Conservation (phyloP, 1,284 basidiomycete species). For the Ganoderma meredithae region DNA sequence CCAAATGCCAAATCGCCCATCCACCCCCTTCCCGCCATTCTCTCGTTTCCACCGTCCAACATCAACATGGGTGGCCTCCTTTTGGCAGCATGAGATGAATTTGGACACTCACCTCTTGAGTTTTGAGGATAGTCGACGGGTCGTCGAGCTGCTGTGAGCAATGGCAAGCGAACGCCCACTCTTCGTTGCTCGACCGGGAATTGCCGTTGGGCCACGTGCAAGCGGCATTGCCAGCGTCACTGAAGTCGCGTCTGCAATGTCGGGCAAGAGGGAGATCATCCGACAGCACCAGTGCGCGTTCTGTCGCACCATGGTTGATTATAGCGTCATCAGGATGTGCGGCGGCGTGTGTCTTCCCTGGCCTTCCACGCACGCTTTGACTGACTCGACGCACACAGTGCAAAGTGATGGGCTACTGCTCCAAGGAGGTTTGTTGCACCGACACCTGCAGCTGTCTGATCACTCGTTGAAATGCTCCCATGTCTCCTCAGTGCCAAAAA, state of each 20-base stretch:
- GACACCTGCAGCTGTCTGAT: too few relatives aligned
- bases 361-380: not conserved
- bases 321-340: conserved; percentile 27
- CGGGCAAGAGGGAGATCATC: conserved; percentile 13
- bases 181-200: conserved; percentile 17
- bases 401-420: conserved; percentile 30
- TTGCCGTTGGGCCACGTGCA: conserved; percentile 15
- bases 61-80: conserved; percentile 24
- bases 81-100: conserved; percentile 20
- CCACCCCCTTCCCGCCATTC: conserved; percentile 39
- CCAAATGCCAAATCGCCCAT: conserved; percentile 37
- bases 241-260: conserved; percentile 1
- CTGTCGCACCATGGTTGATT: conserved; percentile 12
- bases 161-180: conserved; percentile 23
- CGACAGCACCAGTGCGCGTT: conserved; percentile 19
- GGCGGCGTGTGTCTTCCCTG: conserved; percentile 11
- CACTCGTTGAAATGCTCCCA: not conserved
- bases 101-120: conserved; percentile 41
- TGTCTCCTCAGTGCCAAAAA: conserved; percentile 20
- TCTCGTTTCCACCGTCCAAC: conserved; percentile 14
- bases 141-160: conserved; percentile 38
- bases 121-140: conserved; percentile 42
- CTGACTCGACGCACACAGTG: conserved; percentile 13
- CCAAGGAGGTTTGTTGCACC: conserved; percentile 20
- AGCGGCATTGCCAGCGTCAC: not conserved